Percentiles rank a stretch among this genome's conserved stretches.
phyloP scores from a whole-genome alignment of 1,139 yeast species.

The Debaryomyces fabryi region DNA sequence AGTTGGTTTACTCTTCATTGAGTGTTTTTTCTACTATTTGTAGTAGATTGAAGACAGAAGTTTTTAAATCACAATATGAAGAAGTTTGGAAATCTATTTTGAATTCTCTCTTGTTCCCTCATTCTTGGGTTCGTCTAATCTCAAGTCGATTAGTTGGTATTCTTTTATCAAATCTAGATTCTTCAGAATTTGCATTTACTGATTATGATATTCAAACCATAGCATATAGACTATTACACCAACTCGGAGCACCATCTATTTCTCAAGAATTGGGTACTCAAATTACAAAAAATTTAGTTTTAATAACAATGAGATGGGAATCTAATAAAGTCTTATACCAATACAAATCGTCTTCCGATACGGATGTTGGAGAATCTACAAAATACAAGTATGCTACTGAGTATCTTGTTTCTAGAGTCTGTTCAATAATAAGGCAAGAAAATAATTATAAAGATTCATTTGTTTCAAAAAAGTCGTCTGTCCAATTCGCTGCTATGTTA shows the following conservation, averaged over 20 bases:
- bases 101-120: slow-evolving; percentile 74
- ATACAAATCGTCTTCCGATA: slow-evolving; percentile 21
- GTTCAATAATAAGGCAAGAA: slow-evolving; percentile 69
- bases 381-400: slow-evolving; percentile 51
- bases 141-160: slow-evolving; percentile 64
- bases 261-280: slow-evolving; percentile 67
- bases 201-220: slow-evolving; percentile 58
- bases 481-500: slow-evolving; percentile 61
- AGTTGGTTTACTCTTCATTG: slow-evolving; percentile 68
- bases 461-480: slow-evolving; percentile 65
- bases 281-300: slow-evolving; percentile 67
- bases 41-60: slow-evolving; percentile 29
- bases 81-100: slow-evolving; percentile 56
- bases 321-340: slow-evolving; percentile 41
- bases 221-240: slow-evolving; percentile 71
- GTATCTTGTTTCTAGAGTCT: slow-evolving; percentile 63
- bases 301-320: slow-evolving; percentile 67
- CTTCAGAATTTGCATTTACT: slow-evolving; percentile 33
- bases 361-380: slow-evolving; percentile 23
- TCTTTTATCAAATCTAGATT: slow-evolving; percentile 46
- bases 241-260: slow-evolving; percentile 76
- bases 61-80: slow-evolving; percentile 33
- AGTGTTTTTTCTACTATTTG: slow-evolving; percentile 53
- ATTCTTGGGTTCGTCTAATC: slow-evolving; percentile 84
- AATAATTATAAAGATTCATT: slow-evolving; percentile 50